Evolutionary conservation across 2,329 filamentous ascomycete genomes (phyloP), one percentile per base, ranked within the genome.

Genomic region (Monosporascus ibericus): DNA sequence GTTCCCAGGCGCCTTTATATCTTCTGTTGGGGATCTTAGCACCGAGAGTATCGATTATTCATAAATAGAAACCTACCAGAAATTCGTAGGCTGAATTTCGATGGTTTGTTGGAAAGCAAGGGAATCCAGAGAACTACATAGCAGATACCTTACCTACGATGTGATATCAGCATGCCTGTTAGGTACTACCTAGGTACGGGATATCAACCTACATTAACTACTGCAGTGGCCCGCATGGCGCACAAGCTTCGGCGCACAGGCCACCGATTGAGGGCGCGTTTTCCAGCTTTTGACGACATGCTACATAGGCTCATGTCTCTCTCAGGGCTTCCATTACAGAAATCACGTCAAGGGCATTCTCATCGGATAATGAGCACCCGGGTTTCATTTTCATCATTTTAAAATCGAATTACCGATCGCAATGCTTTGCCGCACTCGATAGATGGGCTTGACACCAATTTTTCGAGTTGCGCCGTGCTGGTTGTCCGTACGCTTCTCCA

Each of bases 381-480:
- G 44, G 44, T 57, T 46, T 44, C 27, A 17, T 55, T 58, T 58
- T 40, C 55, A 63, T 63, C 59, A 47, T 51, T 59, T 49, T 38
- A 48, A 58, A 40, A n/a, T 51, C 36, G 25, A 22, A 48, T 40
- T 34, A 39, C 36, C 52, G 57, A 63, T 65, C 64, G 63, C 63
- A 60, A 62, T 49, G 48, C 52, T 36, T 27, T 50, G 24, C 25
- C 39, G 58, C 57, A 58, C 55, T 56, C 54, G 52, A 59, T 62
- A 54, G 55, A 61, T 60, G 63, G 60, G 59, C 39, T 60, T 62
- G 59, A 18, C 56, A 53, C 56, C 60, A 55, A 57, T 55, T 58
- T 61, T 59, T 60, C 59, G 56, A 52, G 59, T 58, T 61, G 64
- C 61, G 58, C 57, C 49, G 60, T 59, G 59, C 55, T 54, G 51